Percentiles rank a stretch among this genome's conserved stretches.
Evolutionary conservation across 208 protist species (phyloP).

Genomic region (Phytomonas francai): DNA sequence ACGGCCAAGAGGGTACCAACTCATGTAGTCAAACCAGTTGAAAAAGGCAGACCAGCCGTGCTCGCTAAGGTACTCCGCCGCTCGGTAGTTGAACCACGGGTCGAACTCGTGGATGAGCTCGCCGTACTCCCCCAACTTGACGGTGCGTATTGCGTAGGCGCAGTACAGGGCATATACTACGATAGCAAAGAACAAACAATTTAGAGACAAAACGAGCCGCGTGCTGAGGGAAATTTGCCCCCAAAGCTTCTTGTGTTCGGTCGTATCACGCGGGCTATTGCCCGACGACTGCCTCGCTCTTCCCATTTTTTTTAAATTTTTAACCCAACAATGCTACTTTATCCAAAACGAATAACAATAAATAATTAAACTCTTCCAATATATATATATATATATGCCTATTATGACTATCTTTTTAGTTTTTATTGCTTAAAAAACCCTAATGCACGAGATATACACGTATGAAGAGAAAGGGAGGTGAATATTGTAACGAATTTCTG

Average conservation of each 20-base stretch:
- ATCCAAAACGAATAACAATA: slow-evolving; percentile 4
- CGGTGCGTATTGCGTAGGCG: slow-evolving; percentile 58
- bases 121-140: slow-evolving; percentile 73
- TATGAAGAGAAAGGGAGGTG: background rate
- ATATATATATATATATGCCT: background rate
- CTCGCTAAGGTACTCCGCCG: slow-evolving; percentile 84
- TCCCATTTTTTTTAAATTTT: background rate
- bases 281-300: background rate
- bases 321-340: too few relatives aligned
- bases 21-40: slow-evolving; percentile 98
- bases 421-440: background rate
- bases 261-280: background rate
- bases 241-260: too few relatives aligned
- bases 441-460: background rate
- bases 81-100: slow-evolving; percentile 92
- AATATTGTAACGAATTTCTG: too few relatives aligned
- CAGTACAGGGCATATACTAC: slow-evolving; percentile 12
- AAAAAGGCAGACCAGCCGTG: slow-evolving; percentile 95
- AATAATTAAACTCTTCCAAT: background rate
- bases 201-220: slow-evolving; percentile 2
- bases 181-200: slow-evolving; percentile 7
- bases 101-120: slow-evolving; percentile 92
- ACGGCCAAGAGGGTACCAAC: slow-evolving; percentile 97
- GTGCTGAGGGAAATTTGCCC: background rate
- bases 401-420: background rate